phyloP scores from a whole-genome alignment of 495 filamentous ascomycete species.

The Lasiosphaeria miniovina region DNA sequence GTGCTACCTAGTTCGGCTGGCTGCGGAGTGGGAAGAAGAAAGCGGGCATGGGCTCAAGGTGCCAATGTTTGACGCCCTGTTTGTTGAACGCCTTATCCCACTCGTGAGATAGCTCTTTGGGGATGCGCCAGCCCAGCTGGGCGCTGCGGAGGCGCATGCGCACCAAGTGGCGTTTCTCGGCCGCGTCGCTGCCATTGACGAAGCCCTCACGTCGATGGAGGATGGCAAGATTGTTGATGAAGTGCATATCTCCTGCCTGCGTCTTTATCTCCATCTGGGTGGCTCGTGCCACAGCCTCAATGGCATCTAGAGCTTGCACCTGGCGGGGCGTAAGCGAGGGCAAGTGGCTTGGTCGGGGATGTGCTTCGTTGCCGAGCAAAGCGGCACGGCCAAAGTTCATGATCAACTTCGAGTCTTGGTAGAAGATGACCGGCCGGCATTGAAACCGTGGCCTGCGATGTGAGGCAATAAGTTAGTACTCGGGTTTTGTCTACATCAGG shows the following conservation, averaged over 20 bases:
- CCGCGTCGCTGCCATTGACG: slow-evolving; percentile 42
- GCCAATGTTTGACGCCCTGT: slow-evolving; percentile 43
- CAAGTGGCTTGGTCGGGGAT: slow-evolving; percentile 51
- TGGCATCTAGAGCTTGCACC: slow-evolving; percentile 59
- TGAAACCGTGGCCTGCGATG: slow-evolving; percentile 47
- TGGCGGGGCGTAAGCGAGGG: slow-evolving; percentile 57
- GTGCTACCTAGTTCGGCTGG: slow-evolving; percentile 43
- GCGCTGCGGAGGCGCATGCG: slow-evolving; percentile 51
- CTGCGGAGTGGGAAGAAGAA: slow-evolving; percentile 48
- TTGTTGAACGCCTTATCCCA: slow-evolving; percentile 45
- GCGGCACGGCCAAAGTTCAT: slow-evolving; percentile 61
- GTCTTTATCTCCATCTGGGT: slow-evolving; percentile 52
- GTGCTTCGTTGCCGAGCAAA: slow-evolving; percentile 54
- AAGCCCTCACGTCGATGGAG: slow-evolving; percentile 66
- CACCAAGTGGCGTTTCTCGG: slow-evolving; percentile 47
- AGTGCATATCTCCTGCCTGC: slow-evolving; percentile 66
- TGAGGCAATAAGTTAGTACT: neutral
- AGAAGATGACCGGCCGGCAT: slow-evolving; percentile 56
- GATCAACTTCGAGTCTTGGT: slow-evolving; percentile 51
- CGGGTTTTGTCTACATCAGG: slow-evolving; percentile 9
- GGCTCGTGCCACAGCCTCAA: slow-evolving; percentile 58
- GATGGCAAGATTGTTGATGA: slow-evolving; percentile 70
- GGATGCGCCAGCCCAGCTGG: slow-evolving; percentile 44
- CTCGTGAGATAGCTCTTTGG: slow-evolving; percentile 38
- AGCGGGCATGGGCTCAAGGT: slow-evolving; percentile 50